Percentiles rank a stretch among this genome's conserved stretches.
Evolutionary conservation across 2,329 filamentous ascomycete species (phyloP).

Genomic region (Biscogniauxia marginata): DNA sequence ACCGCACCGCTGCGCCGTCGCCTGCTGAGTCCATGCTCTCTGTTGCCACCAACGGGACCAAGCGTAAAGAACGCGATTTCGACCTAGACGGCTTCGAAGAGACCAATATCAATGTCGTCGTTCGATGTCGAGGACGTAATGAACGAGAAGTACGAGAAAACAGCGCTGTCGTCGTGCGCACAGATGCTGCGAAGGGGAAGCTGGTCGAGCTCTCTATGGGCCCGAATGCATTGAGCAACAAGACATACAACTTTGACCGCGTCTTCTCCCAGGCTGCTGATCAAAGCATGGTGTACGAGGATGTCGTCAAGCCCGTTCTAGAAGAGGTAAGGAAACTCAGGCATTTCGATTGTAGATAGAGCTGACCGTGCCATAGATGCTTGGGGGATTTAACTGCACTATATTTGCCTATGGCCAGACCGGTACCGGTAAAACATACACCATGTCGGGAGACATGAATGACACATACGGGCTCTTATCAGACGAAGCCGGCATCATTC

Average conservation of each 20-base stretch:
- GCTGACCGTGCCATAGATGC: conserved; percentile 59
- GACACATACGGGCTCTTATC: conserved; percentile 82
- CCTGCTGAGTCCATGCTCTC: conserved; percentile 70
- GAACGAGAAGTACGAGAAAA: conserved; percentile 93
- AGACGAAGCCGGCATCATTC: conserved; percentile 92
- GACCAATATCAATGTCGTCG: conserved; percentile 97
- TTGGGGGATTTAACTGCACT: conserved; percentile 94
- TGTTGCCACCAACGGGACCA: conserved; percentile 57
- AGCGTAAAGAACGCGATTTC: conserved; percentile 86
- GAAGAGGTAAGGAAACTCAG: conserved; percentile 69
- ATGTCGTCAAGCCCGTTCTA: conserved; percentile 88
- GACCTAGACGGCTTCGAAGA: conserved; percentile 71
- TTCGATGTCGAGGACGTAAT: conserved; percentile 88
- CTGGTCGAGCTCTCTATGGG: conserved; percentile 88
- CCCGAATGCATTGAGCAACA: conserved; percentile 87
- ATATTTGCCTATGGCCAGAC: conserved; percentile 99
- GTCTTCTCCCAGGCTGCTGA: conserved; percentile 95
- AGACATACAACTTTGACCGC: conserved; percentile 94
- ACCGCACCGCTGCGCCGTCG: conserved; percentile 55
- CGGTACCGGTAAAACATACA: conserved; percentile 97
- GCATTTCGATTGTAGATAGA: background rate
- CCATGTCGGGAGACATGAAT: conserved; percentile 97
- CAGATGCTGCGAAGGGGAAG: conserved; percentile 84
- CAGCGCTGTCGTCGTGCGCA: conserved; percentile 85
- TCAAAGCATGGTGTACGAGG: conserved; percentile 90